Evolutionary conservation across 371 early-diverging fungal species (phyloP).

Genomic region (Apophysomyces variabilis): DNA sequence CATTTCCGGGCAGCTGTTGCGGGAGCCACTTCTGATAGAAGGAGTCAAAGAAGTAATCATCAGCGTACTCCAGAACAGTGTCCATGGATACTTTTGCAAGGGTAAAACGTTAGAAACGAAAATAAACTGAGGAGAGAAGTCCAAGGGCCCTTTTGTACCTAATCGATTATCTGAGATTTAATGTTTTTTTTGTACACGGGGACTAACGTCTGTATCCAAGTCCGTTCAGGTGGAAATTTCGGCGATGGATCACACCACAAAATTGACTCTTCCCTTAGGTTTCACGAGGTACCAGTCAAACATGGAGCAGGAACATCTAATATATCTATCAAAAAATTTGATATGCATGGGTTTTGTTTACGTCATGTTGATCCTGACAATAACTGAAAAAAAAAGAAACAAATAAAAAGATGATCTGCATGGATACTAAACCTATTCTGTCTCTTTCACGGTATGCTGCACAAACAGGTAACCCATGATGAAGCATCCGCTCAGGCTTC

Average conservation of each 20-base stretch:
- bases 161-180: conserved; percentile 1
- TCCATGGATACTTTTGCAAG: conserved; percentile 61
- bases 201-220: not conserved
- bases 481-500: not conserved
- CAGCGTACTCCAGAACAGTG: conserved; percentile 65
- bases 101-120: not conserved
- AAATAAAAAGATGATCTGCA: too few relatives aligned
- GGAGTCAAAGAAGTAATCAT: conserved; percentile 61
- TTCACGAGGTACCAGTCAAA: not conserved
- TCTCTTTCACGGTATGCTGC: not conserved
- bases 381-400: too few relatives aligned
- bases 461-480: not conserved
- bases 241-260: conserved; percentile 7
- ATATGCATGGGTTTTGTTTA: not conserved
- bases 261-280: not conserved
- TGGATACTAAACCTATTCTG: too few relatives aligned
- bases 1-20: conserved; percentile 27
- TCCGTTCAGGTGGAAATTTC: not conserved
- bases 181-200: conserved; percentile 6
- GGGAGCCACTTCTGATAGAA: conserved; percentile 56
- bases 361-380: not conserved
- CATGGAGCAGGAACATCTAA: too few relatives aligned
- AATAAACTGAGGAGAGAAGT: not conserved
- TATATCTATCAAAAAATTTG: not conserved
- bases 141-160: conserved; percentile 9